A percentile compares a stretch with the other conserved stretches of the same genome.
Conservation (phyloP, 2,329 filamentous ascomycete genomes). For the Diaporthe citri region DNA sequence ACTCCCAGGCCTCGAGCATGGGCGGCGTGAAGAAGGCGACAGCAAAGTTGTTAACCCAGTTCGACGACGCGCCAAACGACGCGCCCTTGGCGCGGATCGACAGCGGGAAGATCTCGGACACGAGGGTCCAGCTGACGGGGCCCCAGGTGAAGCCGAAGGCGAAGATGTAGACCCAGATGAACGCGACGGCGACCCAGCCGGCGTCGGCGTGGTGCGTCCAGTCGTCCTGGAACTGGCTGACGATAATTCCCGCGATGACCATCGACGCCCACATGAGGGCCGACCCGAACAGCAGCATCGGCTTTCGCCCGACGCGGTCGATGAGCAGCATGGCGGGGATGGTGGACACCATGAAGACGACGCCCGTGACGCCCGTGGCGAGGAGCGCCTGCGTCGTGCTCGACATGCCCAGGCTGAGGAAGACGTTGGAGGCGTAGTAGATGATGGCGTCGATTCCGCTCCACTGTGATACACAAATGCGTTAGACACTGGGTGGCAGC, state of each 20-base stretch:
- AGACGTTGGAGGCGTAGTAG: slow-evolving; percentile 40
- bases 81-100: slow-evolving; percentile 54
- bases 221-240: slow-evolving; percentile 52
- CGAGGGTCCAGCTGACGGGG: slow-evolving; percentile 50
- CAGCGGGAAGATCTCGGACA: slow-evolving; percentile 55
- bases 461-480: neutral
- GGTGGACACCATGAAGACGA: slow-evolving; percentile 49
- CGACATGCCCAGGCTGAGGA: slow-evolving; percentile 39
- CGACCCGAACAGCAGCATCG: slow-evolving; percentile 53
- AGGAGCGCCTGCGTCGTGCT: slow-evolving; percentile 49
- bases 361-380: slow-evolving; percentile 51
- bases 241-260: slow-evolving; percentile 56
- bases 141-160: slow-evolving; percentile 50
- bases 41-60: slow-evolving; percentile 62
- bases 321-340: slow-evolving; percentile 49
- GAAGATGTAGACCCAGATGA: slow-evolving; percentile 49
- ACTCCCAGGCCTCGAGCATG: slow-evolving; percentile 56
- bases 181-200: slow-evolving; percentile 54
- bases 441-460: slow-evolving; percentile 35
- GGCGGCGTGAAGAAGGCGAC: slow-evolving; percentile 60
- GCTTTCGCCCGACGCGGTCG: slow-evolving; percentile 56
- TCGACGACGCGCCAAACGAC: slow-evolving; percentile 56
- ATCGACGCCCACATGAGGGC: slow-evolving; percentile 54
- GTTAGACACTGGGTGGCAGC: neutral
- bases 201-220: slow-evolving; percentile 52